These are phyloP conservation scores for Fusarium anguioides DNA, from an alignment of 2,329 filamentous ascomycete species.

Conservation along the genomic window DNA sequence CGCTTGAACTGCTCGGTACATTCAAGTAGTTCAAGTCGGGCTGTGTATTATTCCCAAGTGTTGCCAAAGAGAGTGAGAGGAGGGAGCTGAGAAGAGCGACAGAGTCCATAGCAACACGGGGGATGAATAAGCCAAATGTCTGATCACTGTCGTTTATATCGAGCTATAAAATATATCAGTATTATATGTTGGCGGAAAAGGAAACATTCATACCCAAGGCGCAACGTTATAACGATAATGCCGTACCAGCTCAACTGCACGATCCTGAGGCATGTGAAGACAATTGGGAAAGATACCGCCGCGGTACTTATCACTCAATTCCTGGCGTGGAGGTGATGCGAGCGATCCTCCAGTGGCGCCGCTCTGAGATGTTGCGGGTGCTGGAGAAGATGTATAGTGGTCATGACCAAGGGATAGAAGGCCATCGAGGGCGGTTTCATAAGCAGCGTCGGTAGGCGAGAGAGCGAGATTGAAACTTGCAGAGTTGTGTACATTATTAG, in stretches of 20 bases:
- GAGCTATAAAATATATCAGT: conserved; percentile 46
- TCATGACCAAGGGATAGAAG: conserved; percentile 50
- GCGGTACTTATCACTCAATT: conserved; percentile 7
- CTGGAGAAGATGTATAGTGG: conserved; percentile 21
- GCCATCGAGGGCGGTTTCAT: conserved; percentile 50
- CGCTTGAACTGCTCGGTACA: conserved; percentile 11
- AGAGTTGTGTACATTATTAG: not conserved
- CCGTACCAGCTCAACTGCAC: conserved; percentile 50
- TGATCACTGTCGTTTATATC: conserved; percentile 57
- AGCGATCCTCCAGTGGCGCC: conserved; percentile 18
- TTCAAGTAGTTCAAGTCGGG: conserved; percentile 15
- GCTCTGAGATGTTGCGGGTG: conserved; percentile 14
- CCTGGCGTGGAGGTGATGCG: conserved; percentile 8
- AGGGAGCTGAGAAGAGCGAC: conserved; percentile 43
- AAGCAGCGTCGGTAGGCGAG: conserved; percentile 43
- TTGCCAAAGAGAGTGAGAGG: conserved; percentile 40
- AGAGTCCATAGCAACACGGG: conserved; percentile 46
- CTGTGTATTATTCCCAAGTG: conserved; percentile 25
- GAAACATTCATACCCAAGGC: conserved; percentile 53
- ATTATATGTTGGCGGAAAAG: not conserved
- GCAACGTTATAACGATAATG: conserved; percentile 59
- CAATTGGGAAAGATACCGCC: conserved; percentile 39
- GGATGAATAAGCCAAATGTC: conserved; percentile 53
- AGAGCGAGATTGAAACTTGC: conserved; percentile 30
- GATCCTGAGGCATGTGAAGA: conserved; percentile 42